Conservation (phyloP, 176 grass and related monocot genomes). For the Lolium perenne region DNA sequence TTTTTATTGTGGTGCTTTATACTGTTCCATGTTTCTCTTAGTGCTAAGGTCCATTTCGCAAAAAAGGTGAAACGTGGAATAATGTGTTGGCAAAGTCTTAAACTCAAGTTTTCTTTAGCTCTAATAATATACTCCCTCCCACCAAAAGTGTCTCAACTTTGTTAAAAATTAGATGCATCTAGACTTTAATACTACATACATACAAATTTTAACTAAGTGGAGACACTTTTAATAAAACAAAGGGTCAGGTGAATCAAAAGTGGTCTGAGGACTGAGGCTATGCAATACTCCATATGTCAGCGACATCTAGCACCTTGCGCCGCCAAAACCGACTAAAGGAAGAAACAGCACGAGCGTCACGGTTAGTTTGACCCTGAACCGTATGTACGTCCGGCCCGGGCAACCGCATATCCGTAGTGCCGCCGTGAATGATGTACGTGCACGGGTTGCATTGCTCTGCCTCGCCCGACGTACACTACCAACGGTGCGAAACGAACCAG, state of each 20-base stretch:
- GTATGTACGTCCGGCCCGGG: background rate
- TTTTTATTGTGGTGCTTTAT: no score
- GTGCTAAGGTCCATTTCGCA: no score
- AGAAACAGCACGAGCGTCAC: background rate
- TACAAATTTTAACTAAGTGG: no score
- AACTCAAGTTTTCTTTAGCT: background rate
- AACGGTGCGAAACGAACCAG: background rate
- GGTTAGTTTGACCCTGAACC: background rate
- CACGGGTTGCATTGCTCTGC: background rate
- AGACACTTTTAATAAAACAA: no score
- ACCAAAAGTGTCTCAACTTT: no score
- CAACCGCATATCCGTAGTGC: background rate
- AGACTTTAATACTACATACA: no score
- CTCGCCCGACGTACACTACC: background rate
- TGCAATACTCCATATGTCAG: background rate
- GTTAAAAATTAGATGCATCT: no score
- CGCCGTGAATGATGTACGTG: background rate
- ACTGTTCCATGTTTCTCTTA: no score
- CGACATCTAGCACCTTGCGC: background rate
- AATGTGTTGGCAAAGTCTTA: no score
- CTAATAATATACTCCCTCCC: no score
- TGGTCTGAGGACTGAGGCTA: no score
- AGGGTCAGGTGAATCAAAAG: background rate
- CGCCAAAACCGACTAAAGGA: constrained; percentile 4
- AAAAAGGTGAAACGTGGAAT: no score